Conservation (phyloP, 768 basidiomycete genomes). For the Trametes elegans region DNA sequence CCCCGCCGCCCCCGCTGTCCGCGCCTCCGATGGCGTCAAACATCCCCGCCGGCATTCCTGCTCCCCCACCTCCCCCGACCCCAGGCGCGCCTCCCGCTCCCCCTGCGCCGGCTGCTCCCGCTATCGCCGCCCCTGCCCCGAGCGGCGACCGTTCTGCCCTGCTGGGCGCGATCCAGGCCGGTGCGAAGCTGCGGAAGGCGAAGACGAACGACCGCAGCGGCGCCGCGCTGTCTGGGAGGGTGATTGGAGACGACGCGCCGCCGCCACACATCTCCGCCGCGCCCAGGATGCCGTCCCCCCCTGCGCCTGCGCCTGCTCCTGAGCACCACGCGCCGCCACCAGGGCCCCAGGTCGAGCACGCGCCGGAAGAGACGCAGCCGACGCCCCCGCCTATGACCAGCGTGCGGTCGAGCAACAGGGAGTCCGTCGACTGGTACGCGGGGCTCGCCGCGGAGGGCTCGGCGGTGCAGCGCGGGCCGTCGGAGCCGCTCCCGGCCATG, state of each 20-base stretch:
- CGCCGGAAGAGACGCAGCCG: conserved; percentile 16
- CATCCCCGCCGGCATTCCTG: conserved; percentile 28
- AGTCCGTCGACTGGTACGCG: conserved; percentile 91
- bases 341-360: too few relatives aligned
- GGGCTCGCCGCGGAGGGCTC: conserved; percentile 77
- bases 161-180: conserved; percentile 76
- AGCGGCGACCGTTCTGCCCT: conserved; percentile 62
- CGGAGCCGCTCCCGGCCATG: conserved; percentile 46
- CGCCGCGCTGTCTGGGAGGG: conserved; percentile 66
- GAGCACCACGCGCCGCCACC: conserved; percentile 27
- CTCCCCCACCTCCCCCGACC: conserved; percentile 31
- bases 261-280: conserved; percentile 63
- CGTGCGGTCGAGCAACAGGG: conserved; percentile 48
- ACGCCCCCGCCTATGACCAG: conserved; percentile 14
- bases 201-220: conserved; percentile 83
- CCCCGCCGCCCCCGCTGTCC: conserved; percentile 40
- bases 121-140: conserved; percentile 32
- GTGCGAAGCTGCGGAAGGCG: conserved; percentile 66
- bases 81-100: conserved; percentile 32
- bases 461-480: conserved; percentile 31
- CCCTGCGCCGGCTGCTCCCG: conserved; percentile 32
- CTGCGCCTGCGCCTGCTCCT: conserved; percentile 28
- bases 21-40: conserved; percentile 32
- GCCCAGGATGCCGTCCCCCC: conserved; percentile 43
- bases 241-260: conserved; percentile 72